Base-by-base conservation (phyloP, 2,329 filamentous ascomycete species). In the Colletotrichum musicola region DNA sequence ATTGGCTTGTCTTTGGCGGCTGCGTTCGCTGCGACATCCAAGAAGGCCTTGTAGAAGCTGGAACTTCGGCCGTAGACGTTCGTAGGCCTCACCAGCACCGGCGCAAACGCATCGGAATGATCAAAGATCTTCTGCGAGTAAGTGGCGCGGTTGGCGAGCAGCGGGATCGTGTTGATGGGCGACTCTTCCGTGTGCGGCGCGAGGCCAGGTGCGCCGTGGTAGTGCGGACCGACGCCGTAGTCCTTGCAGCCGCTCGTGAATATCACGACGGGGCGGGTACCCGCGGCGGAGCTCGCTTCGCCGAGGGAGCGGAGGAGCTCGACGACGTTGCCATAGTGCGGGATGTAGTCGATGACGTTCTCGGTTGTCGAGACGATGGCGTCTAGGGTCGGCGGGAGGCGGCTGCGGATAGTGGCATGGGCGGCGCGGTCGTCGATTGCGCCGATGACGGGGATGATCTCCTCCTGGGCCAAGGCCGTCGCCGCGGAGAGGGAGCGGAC, bases 201-300 rank as follows among this genome's bases (percentile, higher is more conserved):
- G 4, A 85, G 76, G 0, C 67, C 74, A 0, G 77, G 70, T 0
- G 77, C 74, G 2, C 79, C 79, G 56, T 83, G 77, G 71, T 81
- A 54, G 54, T 71, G 47, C 6, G 75, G 75, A 3, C 72, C 75
- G 5, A 70, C 75, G 1, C 84, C 83, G 68, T 86, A 86, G 73
- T 86, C 84, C 66, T 86, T 86, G 73, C 84, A 86, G 0, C 84
- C 84, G 3, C 81, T 84, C 10, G 79, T 82, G 73, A 81, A 81
- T 3, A 86, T 77, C 4, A 86, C 79, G 0, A 86, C 73, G 0
- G 83, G 81, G 18, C 75, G 75, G 2, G 79, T 73, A 6, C 79
- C 80, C 5, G 75, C 66, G 1, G 69, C 62, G 27, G 77, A 79
- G 25, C 79, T 81, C 4, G 72, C 72, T 1, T 73, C 64, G 0